Percentiles rank a stretch among this genome's conserved stretches.
Evolutionary conservation across 352 stramenopile genomes (phyloP).

Genomic region (Phytophthora foliorum): DNA sequence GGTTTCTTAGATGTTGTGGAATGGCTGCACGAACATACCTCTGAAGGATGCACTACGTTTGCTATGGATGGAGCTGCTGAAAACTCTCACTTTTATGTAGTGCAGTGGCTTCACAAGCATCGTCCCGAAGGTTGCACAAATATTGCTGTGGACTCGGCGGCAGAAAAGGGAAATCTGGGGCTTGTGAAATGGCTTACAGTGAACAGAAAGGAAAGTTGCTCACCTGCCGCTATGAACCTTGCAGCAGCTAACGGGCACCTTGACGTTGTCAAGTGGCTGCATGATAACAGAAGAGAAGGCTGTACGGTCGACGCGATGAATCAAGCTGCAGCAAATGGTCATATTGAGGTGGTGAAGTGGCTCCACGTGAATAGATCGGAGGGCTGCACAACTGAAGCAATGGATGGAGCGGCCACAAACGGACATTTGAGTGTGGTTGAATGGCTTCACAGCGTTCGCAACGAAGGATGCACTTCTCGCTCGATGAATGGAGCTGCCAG

Average conservation of each 20-base stretch:
- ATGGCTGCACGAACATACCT: constrained; percentile 25
- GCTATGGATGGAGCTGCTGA: constrained; percentile 17
- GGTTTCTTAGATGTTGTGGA: constrained; percentile 16
- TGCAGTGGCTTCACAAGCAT: constrained; percentile 20
- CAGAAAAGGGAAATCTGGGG: constrained; percentile 5
- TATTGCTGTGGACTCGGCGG: constrained; percentile 16
- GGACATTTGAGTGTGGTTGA: constrained; percentile 9
- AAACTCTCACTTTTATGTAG: constrained; percentile 13
- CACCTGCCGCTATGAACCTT: constrained; percentile 4
- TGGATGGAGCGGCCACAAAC: constrained; percentile 14
- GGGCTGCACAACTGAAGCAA: constrained; percentile 14
- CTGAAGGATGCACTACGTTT: constrained; percentile 9
- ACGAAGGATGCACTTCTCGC: constrained; percentile 3
- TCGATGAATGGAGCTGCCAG: constrained; percentile 11
- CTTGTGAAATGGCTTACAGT: constrained; percentile 17
- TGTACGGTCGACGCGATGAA: constrained; percentile 15
- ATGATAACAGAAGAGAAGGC: constrained; percentile 15
- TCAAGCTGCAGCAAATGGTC: neutral
- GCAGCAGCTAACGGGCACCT: constrained; percentile 16
- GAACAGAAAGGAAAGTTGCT: constrained; percentile 19
- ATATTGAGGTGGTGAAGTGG: constrained; percentile 20
- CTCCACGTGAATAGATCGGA: constrained; percentile 7
- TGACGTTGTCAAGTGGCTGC: constrained; percentile 20
- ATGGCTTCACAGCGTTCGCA: constrained; percentile 15
- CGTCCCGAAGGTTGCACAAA: constrained; percentile 8